Conservation (phyloP, 2,329 filamentous ascomycete genomes). For the Pseudogymnoascus sp. region DNA sequence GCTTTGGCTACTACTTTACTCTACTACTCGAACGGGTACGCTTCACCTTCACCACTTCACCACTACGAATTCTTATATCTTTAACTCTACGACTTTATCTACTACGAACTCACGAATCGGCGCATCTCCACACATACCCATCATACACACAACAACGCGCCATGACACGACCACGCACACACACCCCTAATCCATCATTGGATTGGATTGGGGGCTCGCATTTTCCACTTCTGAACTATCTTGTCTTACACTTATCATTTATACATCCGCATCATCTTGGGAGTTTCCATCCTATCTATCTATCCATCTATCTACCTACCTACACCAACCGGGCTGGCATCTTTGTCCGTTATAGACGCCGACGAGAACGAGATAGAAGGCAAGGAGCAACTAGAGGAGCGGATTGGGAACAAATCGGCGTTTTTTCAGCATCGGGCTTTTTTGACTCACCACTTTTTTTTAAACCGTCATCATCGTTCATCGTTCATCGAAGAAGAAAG, state of each 20-base stretch:
- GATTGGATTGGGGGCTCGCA: not conserved
- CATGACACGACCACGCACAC: not conserved
- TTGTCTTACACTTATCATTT: not conserved
- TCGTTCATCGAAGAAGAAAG: not conserved
- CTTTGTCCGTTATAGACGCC: not conserved
- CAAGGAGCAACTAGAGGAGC: not conserved
- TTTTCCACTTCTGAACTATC: not conserved
- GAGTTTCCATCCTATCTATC: not conserved
- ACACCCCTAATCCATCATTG: not conserved
- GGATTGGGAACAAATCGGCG: not conserved
- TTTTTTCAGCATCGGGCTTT: not conserved
- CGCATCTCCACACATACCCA: not conserved
- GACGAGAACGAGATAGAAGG: not conserved
- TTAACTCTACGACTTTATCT: not conserved
- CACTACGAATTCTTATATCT: not conserved
- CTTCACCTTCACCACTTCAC: not conserved
- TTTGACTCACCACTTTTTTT: not conserved
- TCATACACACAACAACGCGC: not conserved
- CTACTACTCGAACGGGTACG: not conserved
- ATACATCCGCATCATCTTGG: not conserved
- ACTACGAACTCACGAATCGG: not conserved
- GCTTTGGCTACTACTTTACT: not conserved
- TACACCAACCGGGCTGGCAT: not conserved
- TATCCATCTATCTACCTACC: not conserved
- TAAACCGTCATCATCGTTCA: not conserved